These are phyloP conservation scores for Eucalyptus regnans DNA, from an alignment of 345 rosid species.

Conservation along the genomic window DNA sequence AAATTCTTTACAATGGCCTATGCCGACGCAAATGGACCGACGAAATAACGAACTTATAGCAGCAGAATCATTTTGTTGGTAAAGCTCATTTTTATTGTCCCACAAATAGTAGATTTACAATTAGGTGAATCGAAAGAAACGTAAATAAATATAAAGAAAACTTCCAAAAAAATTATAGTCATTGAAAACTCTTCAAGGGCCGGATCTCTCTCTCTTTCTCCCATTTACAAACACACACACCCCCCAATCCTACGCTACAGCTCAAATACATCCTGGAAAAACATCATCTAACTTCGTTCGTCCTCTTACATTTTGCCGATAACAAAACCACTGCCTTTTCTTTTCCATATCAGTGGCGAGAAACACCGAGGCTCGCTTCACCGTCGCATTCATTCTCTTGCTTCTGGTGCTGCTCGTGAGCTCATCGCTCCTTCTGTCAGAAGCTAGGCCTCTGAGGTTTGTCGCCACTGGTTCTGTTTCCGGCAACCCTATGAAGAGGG, in stretches of 20 bases:
- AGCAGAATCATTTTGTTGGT: background rate
- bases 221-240: no score
- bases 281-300: background rate
- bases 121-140: no score
- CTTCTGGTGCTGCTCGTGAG: background rate
- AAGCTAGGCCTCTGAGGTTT: constrained; percentile 19
- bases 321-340: background rate
- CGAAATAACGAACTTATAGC: background rate
- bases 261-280: background rate
- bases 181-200: no score
- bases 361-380: background rate
- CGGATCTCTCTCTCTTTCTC: background rate
- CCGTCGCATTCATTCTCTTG: background rate
- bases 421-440: background rate
- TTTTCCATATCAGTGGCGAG: background rate
- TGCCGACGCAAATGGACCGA: background rate
- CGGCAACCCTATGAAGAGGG: background rate
- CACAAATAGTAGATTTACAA: no score
- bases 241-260: background rate
- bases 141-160: no score
- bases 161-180: no score
- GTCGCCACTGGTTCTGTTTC: background rate
- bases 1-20: background rate
- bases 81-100: no score
- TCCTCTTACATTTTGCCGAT: background rate